Evolutionary conservation across 1,139 yeast species (phyloP), one percentile per base, ranked within the genome.

Genomic region (Geotrichum histeridarum): DNA sequence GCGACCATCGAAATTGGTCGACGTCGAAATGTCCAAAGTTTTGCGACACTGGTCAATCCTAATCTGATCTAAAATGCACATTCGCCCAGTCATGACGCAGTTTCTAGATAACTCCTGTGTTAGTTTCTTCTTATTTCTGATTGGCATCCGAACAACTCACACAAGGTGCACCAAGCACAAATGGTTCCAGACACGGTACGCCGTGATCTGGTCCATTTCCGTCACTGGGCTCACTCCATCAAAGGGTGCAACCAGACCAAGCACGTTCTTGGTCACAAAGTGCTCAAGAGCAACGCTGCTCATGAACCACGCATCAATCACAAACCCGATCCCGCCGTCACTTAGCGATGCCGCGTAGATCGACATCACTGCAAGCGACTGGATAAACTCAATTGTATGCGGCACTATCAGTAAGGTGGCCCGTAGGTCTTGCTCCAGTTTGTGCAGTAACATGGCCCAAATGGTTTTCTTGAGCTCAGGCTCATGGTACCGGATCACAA

Each of bases 1-100:
- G 58, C 95, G 71, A 12, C 90, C 91, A 65, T 87, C 95, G 65
- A 87, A 87, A 63, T 85, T 85, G 2, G 93, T 85, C 0, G 93
- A 82, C 46, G 80, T 75, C 1, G 83, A 76, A 41, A 84, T 71
- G 42, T 83, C 81, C 48, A 84, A 71, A 1, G 85, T 79, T 8
- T 84, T 76, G 22, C 81, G 76, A 57, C 90, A 83, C 60, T 81
- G 78, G 59, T 80, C 82, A 50, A 86, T 69, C 56, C 91, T 72
- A 38, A 78, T 74, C 59, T 81, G 84, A 65, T 86, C 93, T 8
- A 86, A 70, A n/a, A 85, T 74, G 62, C 91, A 83, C 78, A 82
- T 82, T 60, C 93, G 71, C 0, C 95, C 95, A 1, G 86, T 78
- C 62, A 84, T 77, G 9, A 85, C 77, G 63, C 91, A 83, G 64